phyloP scores from a whole-genome alignment of 805 yeast species.

The Diddensiella santjacobensis region DNA sequence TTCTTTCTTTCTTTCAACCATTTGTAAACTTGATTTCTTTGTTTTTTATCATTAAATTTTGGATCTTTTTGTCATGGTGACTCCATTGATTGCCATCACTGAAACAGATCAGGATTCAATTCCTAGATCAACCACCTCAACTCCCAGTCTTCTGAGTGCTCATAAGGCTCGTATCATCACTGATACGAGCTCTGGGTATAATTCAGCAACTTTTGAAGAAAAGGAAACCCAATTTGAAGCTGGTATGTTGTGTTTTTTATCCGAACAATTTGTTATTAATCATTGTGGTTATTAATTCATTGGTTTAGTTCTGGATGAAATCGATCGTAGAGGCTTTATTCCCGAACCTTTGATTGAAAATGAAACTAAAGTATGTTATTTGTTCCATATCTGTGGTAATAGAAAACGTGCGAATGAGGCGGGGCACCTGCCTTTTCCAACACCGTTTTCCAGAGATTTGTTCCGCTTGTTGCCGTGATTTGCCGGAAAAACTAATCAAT shows the following conservation, averaged over 20 bases:
- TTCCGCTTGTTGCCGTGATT: not conserved
- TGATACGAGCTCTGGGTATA: slow-evolving; percentile 52
- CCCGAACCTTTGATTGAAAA: slow-evolving; percentile 82
- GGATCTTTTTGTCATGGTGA: slow-evolving; percentile 2
- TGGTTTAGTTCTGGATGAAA: slow-evolving; percentile 60
- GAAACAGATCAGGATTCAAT: slow-evolving; percentile 9
- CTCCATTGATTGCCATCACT: slow-evolving; percentile 9
- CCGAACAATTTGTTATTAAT: not conserved
- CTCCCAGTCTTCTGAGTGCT: slow-evolving; percentile 27
- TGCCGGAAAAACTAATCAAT: no score
- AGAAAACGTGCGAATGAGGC: not conserved
- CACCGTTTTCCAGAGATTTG: not conserved
- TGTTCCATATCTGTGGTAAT: not conserved
- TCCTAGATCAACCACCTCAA: slow-evolving; percentile 21
- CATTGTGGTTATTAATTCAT: not conserved
- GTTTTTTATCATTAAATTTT: not conserved
- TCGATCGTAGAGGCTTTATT: slow-evolving; percentile 81
- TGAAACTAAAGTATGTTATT: slow-evolving; percentile 52
- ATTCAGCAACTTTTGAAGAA: slow-evolving; percentile 70
- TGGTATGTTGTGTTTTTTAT: slow-evolving; percentile 21
- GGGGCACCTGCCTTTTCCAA: not conserved
- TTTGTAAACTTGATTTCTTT: no score
- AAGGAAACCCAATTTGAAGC: slow-evolving; percentile 73
- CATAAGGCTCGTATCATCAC: slow-evolving; percentile 26
- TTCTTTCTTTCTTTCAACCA: not conserved